phyloP scores from a whole-genome alignment of 129 eudicot genomes.

The Arctium lappa region DNA sequence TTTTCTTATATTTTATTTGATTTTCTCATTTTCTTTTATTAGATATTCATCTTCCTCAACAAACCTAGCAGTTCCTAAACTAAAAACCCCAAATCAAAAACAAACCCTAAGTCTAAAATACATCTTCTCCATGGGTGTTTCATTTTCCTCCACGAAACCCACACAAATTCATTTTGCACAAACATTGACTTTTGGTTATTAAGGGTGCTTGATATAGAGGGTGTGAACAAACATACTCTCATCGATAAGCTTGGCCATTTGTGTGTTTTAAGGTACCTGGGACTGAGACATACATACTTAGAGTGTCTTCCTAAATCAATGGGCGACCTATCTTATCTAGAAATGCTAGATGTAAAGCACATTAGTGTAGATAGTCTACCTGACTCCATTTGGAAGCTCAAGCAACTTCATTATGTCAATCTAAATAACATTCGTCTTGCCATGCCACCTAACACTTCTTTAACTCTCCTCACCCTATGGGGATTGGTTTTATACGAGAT shows the following conservation, averaged over 20 bases:
- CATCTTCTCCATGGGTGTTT: too few relatives aligned
- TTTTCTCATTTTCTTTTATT: too few relatives aligned
- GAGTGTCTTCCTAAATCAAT: constrained; percentile 51
- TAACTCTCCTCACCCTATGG: constrained; percentile 43
- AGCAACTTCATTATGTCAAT: constrained; percentile 53
- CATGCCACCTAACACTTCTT: constrained; percentile 26
- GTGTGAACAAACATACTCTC: constrained; percentile 46
- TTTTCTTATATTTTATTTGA: too few relatives aligned
- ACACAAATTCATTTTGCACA: background rate
- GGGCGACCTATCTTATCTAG: constrained; percentile 42
- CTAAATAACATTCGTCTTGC: constrained; percentile 44
- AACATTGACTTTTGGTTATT: constrained; percentile 31
- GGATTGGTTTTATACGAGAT: constrained; percentile 44
- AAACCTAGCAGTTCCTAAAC: too few relatives aligned
- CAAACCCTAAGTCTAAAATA: too few relatives aligned
- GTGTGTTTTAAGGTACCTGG: constrained; percentile 54
- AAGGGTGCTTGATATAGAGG: constrained; percentile 69
- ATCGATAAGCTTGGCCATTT: constrained; percentile 53
- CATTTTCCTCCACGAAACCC: too few relatives aligned
- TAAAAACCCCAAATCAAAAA: too few relatives aligned
- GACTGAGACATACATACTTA: constrained; percentile 52
- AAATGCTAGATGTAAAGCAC: constrained; percentile 63
- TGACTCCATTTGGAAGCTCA: constrained; percentile 51
- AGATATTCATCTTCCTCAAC: too few relatives aligned
- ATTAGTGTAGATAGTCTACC: constrained; percentile 44